Evolutionary conservation across 148 eudicot species (phyloP).

Genomic region (Vaccinium myrtillus): DNA sequence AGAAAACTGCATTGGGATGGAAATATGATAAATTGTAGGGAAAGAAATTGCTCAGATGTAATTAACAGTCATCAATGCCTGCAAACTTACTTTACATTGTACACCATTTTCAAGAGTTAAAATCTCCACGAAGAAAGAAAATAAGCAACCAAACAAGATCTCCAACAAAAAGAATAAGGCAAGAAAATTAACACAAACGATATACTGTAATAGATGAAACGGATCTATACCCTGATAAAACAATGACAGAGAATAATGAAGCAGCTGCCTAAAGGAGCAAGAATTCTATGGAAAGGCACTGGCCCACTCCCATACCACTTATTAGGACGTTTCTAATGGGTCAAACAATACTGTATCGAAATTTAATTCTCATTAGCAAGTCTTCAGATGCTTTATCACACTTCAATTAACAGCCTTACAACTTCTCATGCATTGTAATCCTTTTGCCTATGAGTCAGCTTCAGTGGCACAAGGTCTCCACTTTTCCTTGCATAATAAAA

Average conservation of each 20-base stretch:
- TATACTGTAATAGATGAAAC: not conserved
- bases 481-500: not conserved
- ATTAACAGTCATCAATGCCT: not conserved
- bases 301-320: constrained; percentile 1
- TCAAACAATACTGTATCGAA: not conserved
- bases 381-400: not conserved
- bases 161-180: constrained; percentile 2
- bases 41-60: not conserved
- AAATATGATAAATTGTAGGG: not conserved
- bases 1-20: not conserved
- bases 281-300: not conserved
- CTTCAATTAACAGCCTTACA: not conserved
- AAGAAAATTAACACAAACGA: constrained; percentile 10
- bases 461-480: not conserved
- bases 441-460: not conserved
- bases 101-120: not conserved
- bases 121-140: not conserved
- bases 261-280: not conserved
- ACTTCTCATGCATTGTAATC: not conserved
- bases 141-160: constrained; percentile 11
- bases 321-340: not conserved
- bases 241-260: not conserved
- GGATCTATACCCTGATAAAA: not conserved
- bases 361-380: not conserved
- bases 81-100: too few species aligned